Base-by-base conservation (phyloP, 441 rosid species). In the Pelargonium australe region DNA sequence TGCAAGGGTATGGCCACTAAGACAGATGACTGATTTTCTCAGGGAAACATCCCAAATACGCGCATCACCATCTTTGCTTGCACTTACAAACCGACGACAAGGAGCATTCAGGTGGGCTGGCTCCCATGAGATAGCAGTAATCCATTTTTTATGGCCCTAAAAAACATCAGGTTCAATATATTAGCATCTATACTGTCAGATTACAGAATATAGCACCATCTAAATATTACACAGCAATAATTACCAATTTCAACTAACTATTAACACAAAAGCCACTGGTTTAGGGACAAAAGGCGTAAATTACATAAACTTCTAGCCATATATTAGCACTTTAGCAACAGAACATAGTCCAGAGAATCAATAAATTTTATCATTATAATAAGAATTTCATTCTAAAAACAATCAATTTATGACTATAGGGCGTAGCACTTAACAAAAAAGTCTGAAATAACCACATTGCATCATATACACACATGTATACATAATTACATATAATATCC, bases 91-190 rank as follows among this genome's bases (percentile, higher is more conserved):
- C 68, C 96, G 93, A 70, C 93, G 89, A 58, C 92, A 87, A n/a
- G 98, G 98, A 75, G 97, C 84, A 62, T 71, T 95, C 80, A 92
- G 85, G 72, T 95, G 99, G 60, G 85, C 80, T 67, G 99, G 97
- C 74, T 95, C 99, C 98, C 99, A 95, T 11, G 99, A 89, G 76
- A 95, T 87, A 62, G 95, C 98, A 61, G 97, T 90, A 69, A 95
- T 92, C 99, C 99, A 95, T 81, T 95, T 95, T 80, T 92, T 95
- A 83, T 95, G 99, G 49, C 99, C 98, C 99, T 95, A 73, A 68
- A 19, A 73, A 16, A 68, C 71, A 60, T 64, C 34, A 78, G n/a
- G 72, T 68, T 65, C 60, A 62, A 70, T 65, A 51, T 23, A 58
- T 72, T 57, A 76, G 68, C 13, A 60, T 17, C 63, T 20, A 62